Percentiles rank a stretch among this genome's conserved stretches.
phyloP scores from a whole-genome alignment of 2,329 filamentous ascomycete species.

The Colletotrichum horii region DNA sequence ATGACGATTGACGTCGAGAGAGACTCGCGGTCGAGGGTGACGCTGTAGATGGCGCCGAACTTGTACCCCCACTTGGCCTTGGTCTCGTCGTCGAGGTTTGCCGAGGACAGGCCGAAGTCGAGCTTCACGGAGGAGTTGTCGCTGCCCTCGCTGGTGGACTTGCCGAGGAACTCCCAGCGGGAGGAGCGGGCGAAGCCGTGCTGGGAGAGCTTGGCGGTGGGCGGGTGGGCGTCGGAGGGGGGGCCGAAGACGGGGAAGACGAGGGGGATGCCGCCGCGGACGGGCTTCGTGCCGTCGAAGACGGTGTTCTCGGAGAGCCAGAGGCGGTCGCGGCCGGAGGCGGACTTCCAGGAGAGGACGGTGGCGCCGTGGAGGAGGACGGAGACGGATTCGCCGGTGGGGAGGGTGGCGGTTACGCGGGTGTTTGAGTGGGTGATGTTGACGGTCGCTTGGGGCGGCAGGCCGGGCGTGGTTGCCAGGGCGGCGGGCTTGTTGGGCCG shows the following conservation, averaged over 20 bases:
- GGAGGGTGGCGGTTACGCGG: constrained; percentile 79
- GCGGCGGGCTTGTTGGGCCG: constrained; percentile 83
- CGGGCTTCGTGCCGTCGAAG: constrained; percentile 86
- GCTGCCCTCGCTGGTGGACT: constrained; percentile 62
- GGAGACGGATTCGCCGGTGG: constrained; percentile 85
- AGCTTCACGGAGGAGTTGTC: constrained; percentile 76
- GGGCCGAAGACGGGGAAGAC: constrained; percentile 96
- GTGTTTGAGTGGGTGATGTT: constrained; percentile 74
- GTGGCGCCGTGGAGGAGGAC: constrained; percentile 92
- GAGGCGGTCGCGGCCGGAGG: constrained; percentile 78
- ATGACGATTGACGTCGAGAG: constrained; percentile 85
- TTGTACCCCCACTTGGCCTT: constrained; percentile 81
- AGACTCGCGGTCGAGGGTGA: constrained; percentile 77
- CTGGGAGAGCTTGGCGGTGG: constrained; percentile 83
- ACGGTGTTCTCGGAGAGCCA: constrained; percentile 83
- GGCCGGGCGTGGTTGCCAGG: constrained; percentile 74
- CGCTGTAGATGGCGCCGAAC: constrained; percentile 92
- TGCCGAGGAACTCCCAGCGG: constrained; percentile 93
- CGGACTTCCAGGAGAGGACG: constrained; percentile 90
- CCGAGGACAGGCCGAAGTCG: constrained; percentile 87
- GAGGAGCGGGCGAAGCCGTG: constrained; percentile 94
- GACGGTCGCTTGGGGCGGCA: constrained; percentile 78
- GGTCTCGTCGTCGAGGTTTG: constrained; percentile 71
- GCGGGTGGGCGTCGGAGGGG: constrained; percentile 70
- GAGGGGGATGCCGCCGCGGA: constrained; percentile 88